phyloP scores from a whole-genome alignment of 176 grass and related monocot species.

The Raddia guianensis region DNA sequence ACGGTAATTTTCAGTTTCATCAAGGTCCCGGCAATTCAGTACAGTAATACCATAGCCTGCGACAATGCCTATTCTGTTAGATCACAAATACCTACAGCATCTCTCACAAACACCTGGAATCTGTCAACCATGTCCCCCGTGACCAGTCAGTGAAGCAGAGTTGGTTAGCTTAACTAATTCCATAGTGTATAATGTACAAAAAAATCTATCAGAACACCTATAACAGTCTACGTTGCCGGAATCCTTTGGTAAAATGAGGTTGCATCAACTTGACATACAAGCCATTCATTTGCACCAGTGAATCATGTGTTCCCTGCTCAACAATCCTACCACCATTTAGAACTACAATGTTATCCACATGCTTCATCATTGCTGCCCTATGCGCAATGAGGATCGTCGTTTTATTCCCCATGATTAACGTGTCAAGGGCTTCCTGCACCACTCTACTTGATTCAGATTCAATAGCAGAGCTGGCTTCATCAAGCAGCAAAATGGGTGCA shows the following conservation, averaged over 20 bases:
- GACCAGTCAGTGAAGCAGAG: constrained; percentile 26
- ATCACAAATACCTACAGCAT: constrained; percentile 19
- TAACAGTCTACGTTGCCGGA: constrained; percentile 84
- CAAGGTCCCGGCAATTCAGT: not conserved
- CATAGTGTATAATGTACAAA: constrained; percentile 46
- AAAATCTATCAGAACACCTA: constrained; percentile 38
- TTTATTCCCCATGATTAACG: constrained; percentile 97
- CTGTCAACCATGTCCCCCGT: not conserved
- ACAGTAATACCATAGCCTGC: not conserved
- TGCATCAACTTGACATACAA: constrained; percentile 97
- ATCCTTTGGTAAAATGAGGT: constrained; percentile 92
- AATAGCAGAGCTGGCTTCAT: constrained; percentile 91
- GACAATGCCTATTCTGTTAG: constrained; percentile 34
- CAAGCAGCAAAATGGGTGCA: constrained; percentile 88
- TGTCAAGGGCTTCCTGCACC: constrained; percentile 95
- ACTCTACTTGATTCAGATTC: constrained; percentile 95
- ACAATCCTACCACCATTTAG: constrained; percentile 90
- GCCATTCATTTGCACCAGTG: constrained; percentile 79
- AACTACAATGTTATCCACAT: constrained; percentile 93
- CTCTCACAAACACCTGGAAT: constrained; percentile 5
- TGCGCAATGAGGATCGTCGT: constrained; percentile 93
- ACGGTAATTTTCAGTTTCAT: not conserved
- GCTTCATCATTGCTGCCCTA: constrained; percentile 90
- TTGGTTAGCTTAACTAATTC: constrained; percentile 24
- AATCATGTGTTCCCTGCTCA: constrained; percentile 90